Evolutionary conservation across 140 eudicot species (phyloP), one percentile per base, ranked within the genome.

Genomic region (Anethum foeniculum): DNA sequence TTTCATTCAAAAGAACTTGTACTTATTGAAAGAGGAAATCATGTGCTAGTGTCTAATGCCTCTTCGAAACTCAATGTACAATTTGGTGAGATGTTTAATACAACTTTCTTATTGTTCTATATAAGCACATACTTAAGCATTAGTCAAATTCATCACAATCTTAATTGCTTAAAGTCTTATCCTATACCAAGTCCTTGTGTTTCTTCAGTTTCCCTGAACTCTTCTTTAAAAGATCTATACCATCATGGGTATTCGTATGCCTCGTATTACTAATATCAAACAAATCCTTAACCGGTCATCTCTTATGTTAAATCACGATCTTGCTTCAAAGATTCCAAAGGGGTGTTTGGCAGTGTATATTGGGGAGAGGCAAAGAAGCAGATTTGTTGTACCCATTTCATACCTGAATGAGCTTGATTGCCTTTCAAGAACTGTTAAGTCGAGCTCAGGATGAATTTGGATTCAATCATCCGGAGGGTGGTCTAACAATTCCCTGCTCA

Each of bases 271-370:
- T 44, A 49, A 34, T 38, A 41, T 75, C 49, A 85, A 28, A 69
- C 47, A 47, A 39, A 43, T 78, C 13, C 85, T 81, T 19, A 64
- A 60, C 16, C 48, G 74, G 18, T 75, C 78, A 27, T 73, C 15
- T 60, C 25, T 60, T 16, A 8, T 25, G 1, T 2, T 27, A 25
- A 62, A 62, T 62, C 13, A 6, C 27, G 36, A 62, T 62, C 36
- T 27, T 25, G 0, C 38, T 2, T 34, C 75, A 6, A 16, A 81
- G 11, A 25, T 58, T 3, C 83, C 80, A 21, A 86, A 80, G 51
- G 89, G 86, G 21, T 71, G 81, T 27, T 18, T 82, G 71, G 85
- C 83, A n/a, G 88, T 87, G 13, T 87, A 87, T 77, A 84, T 87
- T 36, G 88, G 86, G 47, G 88, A 84, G n/a, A 23, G 6, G 49